Evolutionary conservation across 805 yeast genomes (phyloP).

Genomic region (Brettanomyces sp.): DNA sequence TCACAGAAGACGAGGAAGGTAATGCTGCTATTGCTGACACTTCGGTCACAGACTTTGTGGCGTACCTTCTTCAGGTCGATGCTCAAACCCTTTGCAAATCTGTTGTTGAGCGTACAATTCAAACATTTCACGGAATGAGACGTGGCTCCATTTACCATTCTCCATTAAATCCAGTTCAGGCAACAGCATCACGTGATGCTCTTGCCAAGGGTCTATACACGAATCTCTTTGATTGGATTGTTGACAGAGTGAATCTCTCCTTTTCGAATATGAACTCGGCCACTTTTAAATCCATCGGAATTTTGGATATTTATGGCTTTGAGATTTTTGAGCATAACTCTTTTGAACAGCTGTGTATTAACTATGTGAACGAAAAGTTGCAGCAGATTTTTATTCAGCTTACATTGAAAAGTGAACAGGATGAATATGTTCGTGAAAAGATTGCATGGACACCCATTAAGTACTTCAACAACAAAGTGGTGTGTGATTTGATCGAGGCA

Average conservation of each 20-base stretch:
- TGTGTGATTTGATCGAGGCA: conserved; percentile 92
- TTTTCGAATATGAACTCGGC: conserved; percentile 40
- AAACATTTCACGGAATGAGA: conserved; percentile 80
- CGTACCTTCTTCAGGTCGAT: conserved; percentile 79
- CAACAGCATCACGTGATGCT: conserved; percentile 91
- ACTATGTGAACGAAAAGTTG: conserved; percentile 89
- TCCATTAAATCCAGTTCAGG: conserved; percentile 86
- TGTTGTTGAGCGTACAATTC: conserved; percentile 72
- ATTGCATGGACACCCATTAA: conserved; percentile 97
- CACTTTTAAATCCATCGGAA: conserved; percentile 68
- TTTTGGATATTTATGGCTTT: conserved; percentile 91
- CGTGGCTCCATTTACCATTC: conserved; percentile 93
- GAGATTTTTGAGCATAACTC: conserved; percentile 93
- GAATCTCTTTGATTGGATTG: conserved; percentile 94
- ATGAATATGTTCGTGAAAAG: conserved; percentile 90
- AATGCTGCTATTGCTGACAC: conserved; percentile 75
- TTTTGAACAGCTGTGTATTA: conserved; percentile 91
- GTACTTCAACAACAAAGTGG: conserved; percentile 91
- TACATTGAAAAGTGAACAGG: conserved; percentile 95
- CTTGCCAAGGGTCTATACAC: conserved; percentile 89
- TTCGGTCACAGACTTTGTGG: conserved; percentile 90
- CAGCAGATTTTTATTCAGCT: conserved; percentile 95
- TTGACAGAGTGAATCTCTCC: conserved; percentile 77
- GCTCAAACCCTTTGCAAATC: conserved; percentile 57
- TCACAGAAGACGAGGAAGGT: conserved; percentile 79